Percentiles rank a stretch among this genome's conserved stretches.
phyloP scores from a whole-genome alignment of 2,329 filamentous ascomycete species.

The Elsinoe batatas region DNA sequence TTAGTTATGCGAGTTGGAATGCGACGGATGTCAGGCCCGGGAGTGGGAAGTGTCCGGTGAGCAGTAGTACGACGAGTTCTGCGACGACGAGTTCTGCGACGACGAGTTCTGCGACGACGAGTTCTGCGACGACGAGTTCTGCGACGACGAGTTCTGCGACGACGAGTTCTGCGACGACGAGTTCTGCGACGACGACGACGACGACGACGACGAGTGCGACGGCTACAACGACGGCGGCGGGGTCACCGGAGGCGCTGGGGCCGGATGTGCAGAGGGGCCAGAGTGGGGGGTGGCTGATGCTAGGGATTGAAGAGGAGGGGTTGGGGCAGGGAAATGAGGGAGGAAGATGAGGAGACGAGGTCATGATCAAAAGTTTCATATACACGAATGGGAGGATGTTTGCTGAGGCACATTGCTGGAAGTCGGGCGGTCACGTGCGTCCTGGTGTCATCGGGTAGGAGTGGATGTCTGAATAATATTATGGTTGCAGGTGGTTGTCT shows the following conservation, averaged over 20 bases:
- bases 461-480: too few species aligned
- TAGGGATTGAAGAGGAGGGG: neutral
- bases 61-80: neutral
- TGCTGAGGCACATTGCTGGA: too few species aligned
- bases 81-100: neutral
- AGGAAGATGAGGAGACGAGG: neutral
- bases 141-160: neutral
- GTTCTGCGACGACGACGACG: neutral
- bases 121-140: neutral
- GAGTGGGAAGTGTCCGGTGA: neutral
- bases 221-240: neutral
- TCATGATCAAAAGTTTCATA: too few species aligned
- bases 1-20: constrained; percentile 18
- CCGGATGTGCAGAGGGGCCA: neutral
- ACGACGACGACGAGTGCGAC: neutral
- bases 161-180: neutral
- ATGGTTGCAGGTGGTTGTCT: too few species aligned
- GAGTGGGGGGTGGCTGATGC: neutral
- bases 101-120: neutral
- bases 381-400: too few species aligned
- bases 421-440: too few species aligned
- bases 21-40: constrained; percentile 10
- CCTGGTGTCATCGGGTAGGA: too few species aligned
- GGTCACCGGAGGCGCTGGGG: neutral
- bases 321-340: neutral